Evolutionary conservation across 1,284 basidiomycete genomes (phyloP).

Genomic region (Microbotryum saponariae): DNA sequence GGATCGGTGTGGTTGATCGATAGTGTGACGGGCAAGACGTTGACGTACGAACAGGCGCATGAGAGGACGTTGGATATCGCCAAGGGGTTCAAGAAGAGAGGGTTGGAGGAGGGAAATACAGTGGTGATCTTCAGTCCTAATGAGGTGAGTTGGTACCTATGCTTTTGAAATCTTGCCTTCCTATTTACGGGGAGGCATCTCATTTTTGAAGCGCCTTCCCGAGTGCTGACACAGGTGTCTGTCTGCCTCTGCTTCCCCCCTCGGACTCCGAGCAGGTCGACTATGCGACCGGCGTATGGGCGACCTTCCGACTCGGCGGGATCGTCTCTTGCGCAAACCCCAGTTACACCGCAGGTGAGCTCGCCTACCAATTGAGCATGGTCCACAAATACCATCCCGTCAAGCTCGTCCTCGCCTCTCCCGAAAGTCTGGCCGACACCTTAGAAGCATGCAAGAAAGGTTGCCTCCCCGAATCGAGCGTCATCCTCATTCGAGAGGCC

Average conservation of each 20-base stretch:
- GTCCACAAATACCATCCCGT: conserved; percentile 54
- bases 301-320: conserved; percentile 61
- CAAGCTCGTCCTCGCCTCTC: conserved; percentile 54
- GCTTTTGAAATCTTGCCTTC: not conserved
- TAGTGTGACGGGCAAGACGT: not conserved
- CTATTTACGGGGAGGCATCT: too few species aligned
- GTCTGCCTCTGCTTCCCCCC: not conserved
- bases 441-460: conserved; percentile 49
- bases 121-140: conserved; percentile 20
- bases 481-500: conserved; percentile 49
- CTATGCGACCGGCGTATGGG: conserved; percentile 66
- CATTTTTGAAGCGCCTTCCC: too few species aligned
- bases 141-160: conserved; percentile 3
- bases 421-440: conserved; percentile 50
- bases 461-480: conserved; percentile 50
- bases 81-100: conserved; percentile 9
- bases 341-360: conserved; percentile 57
- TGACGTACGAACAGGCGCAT: conserved; percentile 9
- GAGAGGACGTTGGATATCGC: conserved; percentile 14
- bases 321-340: conserved; percentile 67
- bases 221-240: not conserved
- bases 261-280: conserved; percentile 41
- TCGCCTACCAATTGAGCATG: conserved; percentile 41
- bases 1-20: conserved; percentile 22
- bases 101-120: conserved; percentile 4